Percentiles rank a stretch among this genome's conserved stretches.
Conservation (phyloP, 306 rosid genomes). For the Cyamopsis tetragonoloba region DNA sequence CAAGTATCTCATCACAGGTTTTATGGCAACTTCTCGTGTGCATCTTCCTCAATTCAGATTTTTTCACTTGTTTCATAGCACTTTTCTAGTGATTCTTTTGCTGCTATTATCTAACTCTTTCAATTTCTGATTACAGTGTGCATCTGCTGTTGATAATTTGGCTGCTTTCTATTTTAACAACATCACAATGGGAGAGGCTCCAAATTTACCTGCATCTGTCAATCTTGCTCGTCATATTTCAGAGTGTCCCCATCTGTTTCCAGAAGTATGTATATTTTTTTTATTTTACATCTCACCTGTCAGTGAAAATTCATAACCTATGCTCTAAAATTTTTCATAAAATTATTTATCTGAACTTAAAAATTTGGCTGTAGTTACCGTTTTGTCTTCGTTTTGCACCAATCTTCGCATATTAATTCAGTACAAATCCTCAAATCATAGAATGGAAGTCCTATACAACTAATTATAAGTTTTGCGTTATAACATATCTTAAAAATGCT, state of each 20-base stretch:
- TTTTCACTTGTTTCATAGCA: not conserved
- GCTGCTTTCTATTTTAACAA: slow-evolving; percentile 95
- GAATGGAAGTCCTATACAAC: not conserved
- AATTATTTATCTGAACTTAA: not conserved
- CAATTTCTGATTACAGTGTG: slow-evolving; percentile 67
- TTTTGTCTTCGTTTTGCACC: not conserved
- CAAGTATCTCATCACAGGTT: slow-evolving; percentile 96
- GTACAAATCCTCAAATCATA: slow-evolving; percentile 5
- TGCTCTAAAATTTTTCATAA: not conserved
- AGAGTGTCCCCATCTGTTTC: slow-evolving; percentile 91
- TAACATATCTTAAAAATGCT: not conserved
- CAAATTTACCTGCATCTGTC: slow-evolving; percentile 67
- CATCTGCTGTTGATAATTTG: slow-evolving; percentile 93
- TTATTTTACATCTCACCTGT: slow-evolving; percentile 2
- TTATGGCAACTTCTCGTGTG: slow-evolving; percentile 14
- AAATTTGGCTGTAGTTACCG: not conserved
- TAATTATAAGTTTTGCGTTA: not conserved
- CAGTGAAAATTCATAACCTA: not conserved
- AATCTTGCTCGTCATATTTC: slow-evolving; percentile 82
- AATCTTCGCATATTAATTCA: not conserved
- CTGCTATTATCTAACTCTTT: slow-evolving; percentile 2
- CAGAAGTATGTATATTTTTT: slow-evolving; percentile 62
- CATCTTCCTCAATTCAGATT: slow-evolving; percentile 18
- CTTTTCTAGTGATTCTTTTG: not conserved
- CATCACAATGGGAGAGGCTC: slow-evolving; percentile 92